Conservation (phyloP, 495 filamentous ascomycete species). For the Sphaerosporella brunnea region DNA sequence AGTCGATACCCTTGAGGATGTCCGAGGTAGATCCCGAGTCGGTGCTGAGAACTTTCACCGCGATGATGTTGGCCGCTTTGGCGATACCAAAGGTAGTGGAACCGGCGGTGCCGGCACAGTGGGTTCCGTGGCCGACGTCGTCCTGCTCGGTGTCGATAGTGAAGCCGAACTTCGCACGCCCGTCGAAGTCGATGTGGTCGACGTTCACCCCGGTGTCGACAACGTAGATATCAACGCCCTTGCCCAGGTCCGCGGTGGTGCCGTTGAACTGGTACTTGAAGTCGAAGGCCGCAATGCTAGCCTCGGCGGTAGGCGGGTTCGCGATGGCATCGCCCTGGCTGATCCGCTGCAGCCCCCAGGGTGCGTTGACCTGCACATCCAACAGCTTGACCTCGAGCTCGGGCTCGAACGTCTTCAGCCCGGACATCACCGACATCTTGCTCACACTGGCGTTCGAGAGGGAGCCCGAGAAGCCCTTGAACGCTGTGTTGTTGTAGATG, state of each 20-base stretch:
- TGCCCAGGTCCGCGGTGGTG: conserved; percentile 22
- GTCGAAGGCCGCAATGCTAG: conserved; percentile 13
- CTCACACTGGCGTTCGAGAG: conserved; percentile 28
- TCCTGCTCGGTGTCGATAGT: conserved; percentile 27
- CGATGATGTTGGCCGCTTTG: conserved; percentile 46
- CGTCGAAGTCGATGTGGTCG: conserved; percentile 31
- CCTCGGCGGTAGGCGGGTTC: conserved; percentile 8
- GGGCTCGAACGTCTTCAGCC: conserved; percentile 29
- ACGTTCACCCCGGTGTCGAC: conserved; percentile 35
- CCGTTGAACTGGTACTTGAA: conserved; percentile 31
- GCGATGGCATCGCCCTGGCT: conserved; percentile 25
- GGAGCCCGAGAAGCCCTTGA: conserved; percentile 31
- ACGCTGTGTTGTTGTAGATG: conserved; percentile 31
- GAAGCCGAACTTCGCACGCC: conserved; percentile 30
- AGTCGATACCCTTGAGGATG: conserved; percentile 45
- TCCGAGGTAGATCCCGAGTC: conserved; percentile 37
- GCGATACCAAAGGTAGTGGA: conserved; percentile 48
- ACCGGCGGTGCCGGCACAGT: conserved; percentile 51
- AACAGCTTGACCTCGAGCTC: conserved; percentile 12
- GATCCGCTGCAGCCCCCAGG: conserved; percentile 37
- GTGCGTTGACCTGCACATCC: conserved; percentile 14
- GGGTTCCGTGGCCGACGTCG: conserved; percentile 35
- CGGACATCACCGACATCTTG: conserved; percentile 27
- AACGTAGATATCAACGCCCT: conserved; percentile 35
- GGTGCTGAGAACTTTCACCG: conserved; percentile 48